These are phyloP conservation scores for Fomitopsis pulvina DNA, from an alignment of 768 basidiomycete genomes.

Conservation along the genomic window DNA sequence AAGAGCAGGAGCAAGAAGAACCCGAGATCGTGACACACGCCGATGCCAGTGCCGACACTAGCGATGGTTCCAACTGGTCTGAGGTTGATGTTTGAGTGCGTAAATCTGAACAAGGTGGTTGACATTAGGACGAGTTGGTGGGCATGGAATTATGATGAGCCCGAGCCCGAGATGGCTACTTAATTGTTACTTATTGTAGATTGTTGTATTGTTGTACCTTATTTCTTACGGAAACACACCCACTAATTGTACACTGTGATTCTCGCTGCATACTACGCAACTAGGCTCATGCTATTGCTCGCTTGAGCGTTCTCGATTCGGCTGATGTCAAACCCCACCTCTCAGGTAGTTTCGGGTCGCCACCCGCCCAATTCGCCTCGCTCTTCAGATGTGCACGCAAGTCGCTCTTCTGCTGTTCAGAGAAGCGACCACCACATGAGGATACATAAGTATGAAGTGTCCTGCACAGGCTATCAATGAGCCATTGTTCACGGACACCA, in stretches of 20 bases:
- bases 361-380: conserved; percentile 12
- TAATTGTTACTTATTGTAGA: too few relatives aligned
- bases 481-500: neutral
- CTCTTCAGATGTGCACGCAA: conserved; percentile 23
- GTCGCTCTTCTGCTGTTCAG: conserved; percentile 22
- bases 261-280: too few relatives aligned
- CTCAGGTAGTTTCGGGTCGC: conserved; percentile 17
- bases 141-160: too few relatives aligned
- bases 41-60: neutral
- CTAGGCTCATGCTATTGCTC: conserved; percentile 10
- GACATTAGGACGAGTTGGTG: too few relatives aligned
- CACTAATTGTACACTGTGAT: too few relatives aligned
- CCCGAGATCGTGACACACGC: neutral
- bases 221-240: too few relatives aligned
- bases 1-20: neutral
- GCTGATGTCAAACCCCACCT: conserved; percentile 23
- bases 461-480: conserved; percentile 23
- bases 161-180: too few relatives aligned
- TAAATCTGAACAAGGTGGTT: too few relatives aligned
- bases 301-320: conserved; percentile 12
- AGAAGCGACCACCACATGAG: conserved; percentile 30
- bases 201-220: too few relatives aligned
- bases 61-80: neutral
- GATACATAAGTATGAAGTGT: conserved; percentile 47
- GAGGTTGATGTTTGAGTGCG: neutral